Percentiles rank a stretch among this genome's conserved stretches.
These are phyloP conservation scores for Millerago galiae DNA, from an alignment of 805 yeast genomes.

Conservation along the genomic window DNA sequence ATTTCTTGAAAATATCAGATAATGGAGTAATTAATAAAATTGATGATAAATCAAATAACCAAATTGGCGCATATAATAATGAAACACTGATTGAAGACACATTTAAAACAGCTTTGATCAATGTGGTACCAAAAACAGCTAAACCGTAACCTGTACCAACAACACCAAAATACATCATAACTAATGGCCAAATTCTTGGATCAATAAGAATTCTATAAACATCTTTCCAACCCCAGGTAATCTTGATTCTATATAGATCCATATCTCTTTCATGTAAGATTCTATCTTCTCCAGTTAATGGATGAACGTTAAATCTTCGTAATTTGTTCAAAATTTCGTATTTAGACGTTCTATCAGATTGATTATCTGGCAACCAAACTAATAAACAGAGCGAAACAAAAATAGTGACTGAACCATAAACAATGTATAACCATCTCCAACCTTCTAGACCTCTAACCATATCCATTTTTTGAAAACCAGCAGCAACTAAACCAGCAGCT, in stretches of 20 bases:
- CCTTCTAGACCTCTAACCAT: conserved; percentile 64
- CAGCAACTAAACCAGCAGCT: conserved; percentile 81
- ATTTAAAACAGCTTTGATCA: conserved; percentile 53
- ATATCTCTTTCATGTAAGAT: conserved; percentile 56
- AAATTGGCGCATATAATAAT: conserved; percentile 78
- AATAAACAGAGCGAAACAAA: conserved; percentile 55
- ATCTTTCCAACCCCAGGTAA: conserved; percentile 56
- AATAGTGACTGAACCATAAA: conserved; percentile 68
- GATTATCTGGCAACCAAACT: conserved; percentile 78
- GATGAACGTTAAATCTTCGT: conserved; percentile 26
- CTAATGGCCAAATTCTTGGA: conserved; percentile 68
- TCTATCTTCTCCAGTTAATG: conserved; percentile 49
- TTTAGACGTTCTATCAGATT: conserved; percentile 11
- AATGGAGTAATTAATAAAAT: conserved; percentile 72
- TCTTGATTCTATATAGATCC: conserved; percentile 39
- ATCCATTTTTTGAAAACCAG: conserved; percentile 84
- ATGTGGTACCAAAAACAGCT: conserved; percentile 78
- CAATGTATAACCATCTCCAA: conserved; percentile 81
- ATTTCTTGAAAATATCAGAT: conserved; percentile 59
- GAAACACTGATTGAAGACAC: conserved; percentile 65
- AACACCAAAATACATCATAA: conserved; percentile 87
- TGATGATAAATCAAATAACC: conserved; percentile 79
- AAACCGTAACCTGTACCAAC: conserved; percentile 89
- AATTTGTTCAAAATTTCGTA: conserved; percentile 11
- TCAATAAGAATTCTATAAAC: conserved; percentile 51